Evolutionary conservation across 108 stramenopile species (phyloP).

Genomic region (Discostella stelligeroides): DNA sequence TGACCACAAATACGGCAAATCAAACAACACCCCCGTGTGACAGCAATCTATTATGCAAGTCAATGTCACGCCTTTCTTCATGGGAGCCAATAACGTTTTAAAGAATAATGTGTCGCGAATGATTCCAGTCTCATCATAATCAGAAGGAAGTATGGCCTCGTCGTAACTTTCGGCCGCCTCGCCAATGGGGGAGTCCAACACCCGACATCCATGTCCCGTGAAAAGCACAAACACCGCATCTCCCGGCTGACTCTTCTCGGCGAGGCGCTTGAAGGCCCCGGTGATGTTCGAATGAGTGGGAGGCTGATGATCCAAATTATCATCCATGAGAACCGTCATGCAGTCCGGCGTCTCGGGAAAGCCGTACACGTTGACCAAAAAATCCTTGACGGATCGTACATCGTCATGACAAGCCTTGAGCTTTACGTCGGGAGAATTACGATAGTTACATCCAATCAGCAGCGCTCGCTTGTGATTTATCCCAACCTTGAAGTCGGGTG

Average conservation of each 20-base stretch:
- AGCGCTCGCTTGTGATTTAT: slow-evolving; percentile 72
- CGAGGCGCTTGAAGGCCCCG: slow-evolving; percentile 73
- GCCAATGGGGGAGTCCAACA: slow-evolving; percentile 68
- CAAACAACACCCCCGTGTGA: slow-evolving; percentile 81
- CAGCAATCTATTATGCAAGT: slow-evolving; percentile 84
- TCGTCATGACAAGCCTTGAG: slow-evolving; percentile 87
- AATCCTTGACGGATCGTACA: slow-evolving; percentile 86
- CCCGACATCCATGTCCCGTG: slow-evolving; percentile 83
- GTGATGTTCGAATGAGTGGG: slow-evolving; percentile 82
- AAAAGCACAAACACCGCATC: slow-evolving; percentile 89
- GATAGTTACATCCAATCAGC: slow-evolving; percentile 86
- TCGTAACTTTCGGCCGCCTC: slow-evolving; percentile 74
- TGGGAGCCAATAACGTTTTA: slow-evolving; percentile 81
- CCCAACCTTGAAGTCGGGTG: slow-evolving; percentile 63
- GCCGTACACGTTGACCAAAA: slow-evolving; percentile 87
- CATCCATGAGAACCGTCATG: slow-evolving; percentile 85
- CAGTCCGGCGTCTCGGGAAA: slow-evolving; percentile 69
- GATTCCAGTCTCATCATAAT: slow-evolving; percentile 67
- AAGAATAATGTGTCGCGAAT: slow-evolving; percentile 84
- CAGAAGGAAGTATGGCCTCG: slow-evolving; percentile 76
- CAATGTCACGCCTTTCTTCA: slow-evolving; percentile 81
- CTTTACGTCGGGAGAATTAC: slow-evolving; percentile 59
- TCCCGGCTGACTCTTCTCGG: slow-evolving; percentile 81
- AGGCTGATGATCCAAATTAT: slow-evolving; percentile 64
- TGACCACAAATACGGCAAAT: slow-evolving; percentile 83